These are phyloP conservation scores for Gossypium raimondii DNA, from an alignment of 345 rosid species.

Conservation along the genomic window DNA sequence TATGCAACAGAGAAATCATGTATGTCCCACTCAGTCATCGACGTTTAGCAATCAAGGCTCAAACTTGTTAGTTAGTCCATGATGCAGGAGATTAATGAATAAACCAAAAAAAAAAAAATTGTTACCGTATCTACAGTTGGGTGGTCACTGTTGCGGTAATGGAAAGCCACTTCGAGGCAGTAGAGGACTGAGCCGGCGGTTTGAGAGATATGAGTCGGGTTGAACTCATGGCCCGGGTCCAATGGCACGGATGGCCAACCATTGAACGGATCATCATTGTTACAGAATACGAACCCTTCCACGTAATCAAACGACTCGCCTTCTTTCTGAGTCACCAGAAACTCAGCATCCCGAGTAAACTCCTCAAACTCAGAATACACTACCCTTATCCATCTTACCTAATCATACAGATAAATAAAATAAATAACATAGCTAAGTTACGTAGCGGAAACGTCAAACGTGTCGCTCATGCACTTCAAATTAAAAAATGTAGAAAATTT, in stretches of 20 bases:
- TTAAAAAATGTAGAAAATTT: neutral
- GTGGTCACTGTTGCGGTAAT: constrained; percentile 42
- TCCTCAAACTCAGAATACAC: constrained; percentile 71
- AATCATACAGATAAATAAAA: constrained; percentile 25
- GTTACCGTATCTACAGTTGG: constrained; percentile 64
- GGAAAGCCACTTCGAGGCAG: constrained; percentile 78
- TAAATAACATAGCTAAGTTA: neutral
- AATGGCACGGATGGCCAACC: constrained; percentile 84
- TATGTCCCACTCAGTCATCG: constrained; percentile 20
- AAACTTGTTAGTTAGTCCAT: neutral
- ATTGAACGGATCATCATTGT: constrained; percentile 71
- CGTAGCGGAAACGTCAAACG: constrained; percentile 25
- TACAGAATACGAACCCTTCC: constrained; percentile 85
- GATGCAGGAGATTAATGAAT: constrained; percentile 13
- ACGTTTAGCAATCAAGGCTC: neutral
- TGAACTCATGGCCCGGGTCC: constrained; percentile 36
- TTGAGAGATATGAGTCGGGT: constrained; percentile 40
- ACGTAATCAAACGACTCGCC: constrained; percentile 72
- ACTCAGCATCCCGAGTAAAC: constrained; percentile 73
- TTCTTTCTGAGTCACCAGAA: constrained; percentile 52
- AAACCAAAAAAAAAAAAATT: neutral
- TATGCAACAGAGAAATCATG: neutral
- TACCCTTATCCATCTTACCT: constrained; percentile 94
- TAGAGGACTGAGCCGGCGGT: constrained; percentile 71
- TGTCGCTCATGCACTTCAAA: constrained; percentile 26